Evolutionary conservation across 805 yeast genomes (phyloP).

Genomic region (Ogataea polymorpha): DNA sequence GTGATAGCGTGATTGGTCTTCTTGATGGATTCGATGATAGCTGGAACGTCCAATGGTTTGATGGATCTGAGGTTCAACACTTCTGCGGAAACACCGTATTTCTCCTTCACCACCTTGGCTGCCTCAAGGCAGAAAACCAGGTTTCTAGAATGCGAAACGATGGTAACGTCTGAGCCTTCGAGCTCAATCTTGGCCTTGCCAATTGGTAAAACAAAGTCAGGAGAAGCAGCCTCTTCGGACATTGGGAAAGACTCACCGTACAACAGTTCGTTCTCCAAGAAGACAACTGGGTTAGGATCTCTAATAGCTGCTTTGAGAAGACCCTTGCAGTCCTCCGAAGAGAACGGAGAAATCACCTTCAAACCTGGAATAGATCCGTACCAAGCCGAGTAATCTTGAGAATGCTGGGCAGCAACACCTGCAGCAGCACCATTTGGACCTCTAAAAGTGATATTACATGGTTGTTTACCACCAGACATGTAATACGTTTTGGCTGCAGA

Average conservation of each 20-base stretch:
- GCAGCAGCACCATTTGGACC: conserved; percentile 99
- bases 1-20: conserved; percentile 96
- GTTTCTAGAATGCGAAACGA: conserved; percentile 90
- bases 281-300: conserved; percentile 97
- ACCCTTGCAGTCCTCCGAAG: conserved; percentile 95
- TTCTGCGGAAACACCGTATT: conserved; percentile 87
- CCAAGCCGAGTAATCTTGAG: conserved; percentile 97
- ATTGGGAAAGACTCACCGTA: conserved; percentile 91
- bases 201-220: conserved; percentile 89
- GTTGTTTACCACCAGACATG: conserved; percentile 99
- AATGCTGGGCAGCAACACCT: conserved; percentile 99
- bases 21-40: conserved; percentile 84
- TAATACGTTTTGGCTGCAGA: conserved; percentile 98
- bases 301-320: conserved; percentile 93
- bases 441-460: conserved; percentile 95
- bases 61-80: conserved; percentile 94
- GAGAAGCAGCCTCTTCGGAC: conserved; percentile 80
- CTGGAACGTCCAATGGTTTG: conserved; percentile 90
- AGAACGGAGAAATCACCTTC: conserved; percentile 93
- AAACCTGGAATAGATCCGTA: conserved; percentile 97
- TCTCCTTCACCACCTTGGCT: conserved; percentile 79
- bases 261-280: conserved; percentile 92
- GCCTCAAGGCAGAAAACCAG: conserved; percentile 84
- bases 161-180: conserved; percentile 86
- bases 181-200: conserved; percentile 95